Evolutionary conservation across 257 asterid species (phyloP).

Genomic region (Solanum tacnaense): DNA sequence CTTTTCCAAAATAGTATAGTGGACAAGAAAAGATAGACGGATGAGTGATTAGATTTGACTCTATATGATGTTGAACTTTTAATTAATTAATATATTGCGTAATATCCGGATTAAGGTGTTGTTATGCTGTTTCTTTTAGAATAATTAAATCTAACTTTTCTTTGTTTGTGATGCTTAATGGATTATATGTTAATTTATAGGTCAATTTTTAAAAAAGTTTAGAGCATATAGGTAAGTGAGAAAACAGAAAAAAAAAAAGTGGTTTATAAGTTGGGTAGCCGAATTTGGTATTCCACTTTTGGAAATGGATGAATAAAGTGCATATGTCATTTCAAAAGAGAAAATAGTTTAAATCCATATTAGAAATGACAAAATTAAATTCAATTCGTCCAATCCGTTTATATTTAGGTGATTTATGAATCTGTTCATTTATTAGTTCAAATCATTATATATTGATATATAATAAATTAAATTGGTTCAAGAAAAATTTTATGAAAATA

Average conservation of each 20-base stretch:
- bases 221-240: background rate
- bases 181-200: background rate
- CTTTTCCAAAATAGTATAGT: no score
- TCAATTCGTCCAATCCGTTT: no score
- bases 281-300: background rate
- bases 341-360: background rate
- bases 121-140: slow-evolving; percentile 11
- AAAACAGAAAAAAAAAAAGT: background rate
- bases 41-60: background rate
- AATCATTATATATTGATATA: no score
- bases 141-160: background rate
- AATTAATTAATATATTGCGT: background rate
- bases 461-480: background rate
- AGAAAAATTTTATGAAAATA: no score
- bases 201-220: background rate
- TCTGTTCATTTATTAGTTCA: no score
- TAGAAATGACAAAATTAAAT: background rate
- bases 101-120: slow-evolving; percentile 8
- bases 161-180: background rate
- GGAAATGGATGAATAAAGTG: background rate
- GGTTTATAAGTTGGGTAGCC: background rate
- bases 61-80: background rate
- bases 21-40: accelerated
- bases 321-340: background rate
- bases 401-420: no score